These are phyloP conservation scores for Cercospora beticola DNA, from an alignment of 2,329 filamentous ascomycete genomes.

Conservation along the genomic window DNA sequence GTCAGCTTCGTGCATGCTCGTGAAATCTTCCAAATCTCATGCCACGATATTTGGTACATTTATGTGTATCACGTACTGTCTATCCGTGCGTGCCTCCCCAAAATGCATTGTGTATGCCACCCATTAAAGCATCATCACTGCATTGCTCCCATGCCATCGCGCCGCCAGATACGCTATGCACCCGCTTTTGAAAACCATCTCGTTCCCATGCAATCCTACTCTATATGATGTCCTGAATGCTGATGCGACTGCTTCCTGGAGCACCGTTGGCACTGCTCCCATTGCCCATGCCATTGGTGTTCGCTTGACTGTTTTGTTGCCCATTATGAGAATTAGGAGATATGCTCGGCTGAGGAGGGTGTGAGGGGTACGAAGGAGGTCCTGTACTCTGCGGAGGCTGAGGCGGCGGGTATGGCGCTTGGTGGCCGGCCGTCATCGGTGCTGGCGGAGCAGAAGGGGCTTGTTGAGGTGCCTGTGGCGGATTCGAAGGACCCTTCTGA, in stretches of 20 bases:
- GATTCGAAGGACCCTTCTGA: conserved; percentile 35
- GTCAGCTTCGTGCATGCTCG: not conserved
- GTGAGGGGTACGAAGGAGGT: conserved; percentile 15
- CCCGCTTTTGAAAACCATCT: not conserved
- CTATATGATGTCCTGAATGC: conserved; percentile 42
- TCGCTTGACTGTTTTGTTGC: conserved; percentile 11
- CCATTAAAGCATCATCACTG: not conserved
- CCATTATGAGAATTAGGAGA: conserved; percentile 22
- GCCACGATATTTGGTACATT: not conserved
- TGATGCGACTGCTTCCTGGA: conserved; percentile 35
- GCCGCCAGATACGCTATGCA: not conserved
- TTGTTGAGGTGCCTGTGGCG: conserved; percentile 23
- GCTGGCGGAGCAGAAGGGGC: conserved; percentile 13
- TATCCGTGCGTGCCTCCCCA: not conserved
- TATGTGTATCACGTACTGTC: conserved; percentile 1
- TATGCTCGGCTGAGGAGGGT: conserved; percentile 17
- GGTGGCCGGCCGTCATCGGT: conserved; percentile 9
- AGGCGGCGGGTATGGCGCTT: conserved; percentile 23
- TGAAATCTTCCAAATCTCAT: too few species aligned
- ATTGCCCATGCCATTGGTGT: conserved; percentile 13
- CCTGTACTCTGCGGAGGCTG: conserved; percentile 23
- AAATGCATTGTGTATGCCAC: not conserved
- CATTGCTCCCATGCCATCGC: not conserved
- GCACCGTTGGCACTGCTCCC: conserved; percentile 13
- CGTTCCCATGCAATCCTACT: not conserved